A percentile compares a stretch with the other conserved stretches of the same genome.
Evolutionary conservation across 768 basidiomycete species (phyloP).

Genomic region (Kwoniella sp.): DNA sequence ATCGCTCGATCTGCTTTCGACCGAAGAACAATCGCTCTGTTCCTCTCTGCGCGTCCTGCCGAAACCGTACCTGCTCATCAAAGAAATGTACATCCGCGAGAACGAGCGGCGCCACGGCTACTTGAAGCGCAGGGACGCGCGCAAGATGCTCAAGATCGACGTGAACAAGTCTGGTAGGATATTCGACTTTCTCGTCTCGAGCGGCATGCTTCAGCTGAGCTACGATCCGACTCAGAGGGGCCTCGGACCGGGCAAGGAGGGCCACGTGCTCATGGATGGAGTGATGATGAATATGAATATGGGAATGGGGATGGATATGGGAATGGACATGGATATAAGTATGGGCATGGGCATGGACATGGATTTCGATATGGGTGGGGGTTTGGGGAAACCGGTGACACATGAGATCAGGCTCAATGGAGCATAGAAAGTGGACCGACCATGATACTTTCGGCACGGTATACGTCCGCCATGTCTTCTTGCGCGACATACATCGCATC

Average conservation of each 20-base stretch:
- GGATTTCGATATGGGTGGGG: conserved; percentile 3
- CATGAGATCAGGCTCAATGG: conserved; percentile 25
- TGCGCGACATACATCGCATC: too few species aligned
- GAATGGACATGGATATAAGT: not conserved
- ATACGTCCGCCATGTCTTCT: too few species aligned
- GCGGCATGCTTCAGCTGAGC: conserved; percentile 60
- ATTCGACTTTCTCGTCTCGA: conserved; percentile 89
- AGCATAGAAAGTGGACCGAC: not conserved
- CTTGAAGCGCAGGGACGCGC: conserved; percentile 79
- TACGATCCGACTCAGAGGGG: conserved; percentile 42
- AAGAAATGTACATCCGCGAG: conserved; percentile 91
- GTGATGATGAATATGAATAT: conserved; percentile 1
- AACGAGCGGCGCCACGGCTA: conserved; percentile 87
- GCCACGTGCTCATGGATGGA: conserved; percentile 20
- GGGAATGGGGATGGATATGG: not conserved
- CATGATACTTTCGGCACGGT: too few species aligned
- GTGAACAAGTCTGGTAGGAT: conserved; percentile 89
- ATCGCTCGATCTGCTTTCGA: conserved; percentile 83
- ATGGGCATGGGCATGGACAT: not conserved
- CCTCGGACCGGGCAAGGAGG: conserved; percentile 28
- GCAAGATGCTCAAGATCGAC: conserved; percentile 88
- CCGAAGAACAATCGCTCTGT: conserved; percentile 84
- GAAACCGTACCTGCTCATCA: conserved; percentile 92
- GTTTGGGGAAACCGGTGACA: conserved; percentile 1
- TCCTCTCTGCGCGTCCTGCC: conserved; percentile 87